These are phyloP conservation scores for Emiliania huxleyi DNA, from an alignment of 78 protist species.

Conservation along the genomic window DNA sequence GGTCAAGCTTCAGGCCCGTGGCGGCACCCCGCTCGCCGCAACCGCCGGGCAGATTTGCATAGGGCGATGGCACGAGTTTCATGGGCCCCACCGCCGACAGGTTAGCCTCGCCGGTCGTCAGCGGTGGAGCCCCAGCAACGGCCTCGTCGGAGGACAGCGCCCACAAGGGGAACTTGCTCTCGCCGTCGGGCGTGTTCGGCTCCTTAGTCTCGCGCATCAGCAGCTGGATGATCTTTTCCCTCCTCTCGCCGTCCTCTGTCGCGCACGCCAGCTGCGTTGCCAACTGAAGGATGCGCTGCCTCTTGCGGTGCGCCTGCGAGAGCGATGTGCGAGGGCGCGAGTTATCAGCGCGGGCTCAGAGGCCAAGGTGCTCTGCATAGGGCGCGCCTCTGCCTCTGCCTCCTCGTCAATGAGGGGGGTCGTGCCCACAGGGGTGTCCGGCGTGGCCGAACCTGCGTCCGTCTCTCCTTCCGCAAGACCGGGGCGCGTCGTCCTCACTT, in stretches of 20 bases:
- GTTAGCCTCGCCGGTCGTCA: neutral
- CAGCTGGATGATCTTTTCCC: neutral
- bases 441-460: too few species aligned
- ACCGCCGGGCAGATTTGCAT: neutral
- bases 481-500: too few species aligned
- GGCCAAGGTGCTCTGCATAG: too few species aligned
- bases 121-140: neutral
- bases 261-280: conserved; percentile 1
- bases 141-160: neutral
- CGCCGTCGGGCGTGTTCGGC: neutral
- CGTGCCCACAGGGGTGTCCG: too few species aligned
- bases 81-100: neutral
- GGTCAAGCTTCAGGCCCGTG: neutral
- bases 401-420: too few species aligned
- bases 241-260: neutral
- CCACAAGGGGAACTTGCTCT: neutral
- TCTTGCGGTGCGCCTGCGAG: neutral
- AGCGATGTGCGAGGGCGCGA: too few species aligned
- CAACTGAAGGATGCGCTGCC: neutral
- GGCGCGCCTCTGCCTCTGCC: too few species aligned
- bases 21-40: too few species aligned
- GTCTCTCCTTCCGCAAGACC: too few species aligned
- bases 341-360: neutral
- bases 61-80: too few species aligned
- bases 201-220: neutral